Conservation (phyloP, 1,284 basidiomycete species). For the Thecaphora thlaspeos region DNA sequence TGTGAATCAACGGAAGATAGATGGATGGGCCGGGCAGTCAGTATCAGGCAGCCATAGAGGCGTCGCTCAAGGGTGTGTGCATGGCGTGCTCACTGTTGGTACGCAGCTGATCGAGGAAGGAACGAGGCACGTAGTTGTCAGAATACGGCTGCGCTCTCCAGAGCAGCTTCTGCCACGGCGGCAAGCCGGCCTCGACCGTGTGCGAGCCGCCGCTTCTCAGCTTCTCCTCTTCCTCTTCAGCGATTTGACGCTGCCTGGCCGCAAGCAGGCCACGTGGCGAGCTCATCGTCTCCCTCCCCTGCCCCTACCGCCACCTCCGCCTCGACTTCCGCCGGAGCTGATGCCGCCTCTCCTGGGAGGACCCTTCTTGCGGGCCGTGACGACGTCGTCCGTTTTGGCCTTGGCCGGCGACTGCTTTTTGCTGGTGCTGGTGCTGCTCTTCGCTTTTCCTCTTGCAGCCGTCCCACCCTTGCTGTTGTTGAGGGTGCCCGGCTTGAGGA, state of each 20-base stretch:
- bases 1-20: slow-evolving; percentile 4
- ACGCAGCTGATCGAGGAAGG: slow-evolving; percentile 73
- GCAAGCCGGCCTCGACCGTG: neutral
- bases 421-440: neutral
- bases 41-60: too few relatives aligned
- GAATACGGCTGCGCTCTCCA: slow-evolving; percentile 76
- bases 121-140: slow-evolving; percentile 79
- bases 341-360: slow-evolving; percentile 7
- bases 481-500: neutral
- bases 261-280: too few relatives aligned
- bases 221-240: too few relatives aligned
- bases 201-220: too few relatives aligned
- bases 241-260: too few relatives aligned
- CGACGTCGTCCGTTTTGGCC: slow-evolving; percentile 23
- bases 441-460: neutral
- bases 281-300: neutral
- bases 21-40: too few relatives aligned
- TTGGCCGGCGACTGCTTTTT: neutral
- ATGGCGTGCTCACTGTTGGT: slow-evolving; percentile 22
- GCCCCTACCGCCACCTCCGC: neutral
- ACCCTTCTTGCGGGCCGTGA: slow-evolving; percentile 23
- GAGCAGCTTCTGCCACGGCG: slow-evolving; percentile 74
- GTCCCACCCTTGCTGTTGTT: neutral
- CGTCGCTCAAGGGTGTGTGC: neutral
- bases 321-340: slow-evolving; percentile 15